A percentile compares a stretch with the other conserved stretches of the same genome.
Evolutionary conservation across 495 filamentous ascomycete genomes (phyloP).

Genomic region (Aspergillus panamensis): DNA sequence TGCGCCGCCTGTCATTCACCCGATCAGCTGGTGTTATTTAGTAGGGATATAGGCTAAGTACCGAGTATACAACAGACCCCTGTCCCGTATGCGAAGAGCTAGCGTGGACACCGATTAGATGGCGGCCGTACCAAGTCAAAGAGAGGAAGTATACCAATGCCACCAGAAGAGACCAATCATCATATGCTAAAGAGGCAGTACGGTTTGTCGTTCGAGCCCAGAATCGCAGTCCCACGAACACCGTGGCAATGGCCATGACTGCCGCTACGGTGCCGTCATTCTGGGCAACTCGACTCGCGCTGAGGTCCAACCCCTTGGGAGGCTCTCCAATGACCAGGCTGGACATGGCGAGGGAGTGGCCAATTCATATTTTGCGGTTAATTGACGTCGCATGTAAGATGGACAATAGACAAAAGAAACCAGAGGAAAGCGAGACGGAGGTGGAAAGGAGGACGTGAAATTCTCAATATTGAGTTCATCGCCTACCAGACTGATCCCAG

Average conservation of each 20-base stretch:
- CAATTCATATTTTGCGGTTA: too few species aligned
- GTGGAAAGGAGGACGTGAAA: too few species aligned
- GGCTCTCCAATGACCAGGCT: slow-evolving; percentile 13
- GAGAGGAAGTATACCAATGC: slow-evolving; percentile 9
- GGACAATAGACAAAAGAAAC: too few species aligned
- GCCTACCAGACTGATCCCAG: too few species aligned
- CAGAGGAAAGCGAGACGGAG: too few species aligned
- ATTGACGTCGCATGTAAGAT: too few species aligned
- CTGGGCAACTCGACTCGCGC: slow-evolving; percentile 1
- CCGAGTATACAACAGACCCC: slow-evolving; percentile 16
- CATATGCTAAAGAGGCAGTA: slow-evolving; percentile 4
- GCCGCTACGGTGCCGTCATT: slow-evolving; percentile 15
- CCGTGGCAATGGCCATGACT: slow-evolving; percentile 17
- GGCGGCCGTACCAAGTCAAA: background rate
- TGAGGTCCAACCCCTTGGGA: slow-evolving; percentile 11
- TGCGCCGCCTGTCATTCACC: slow-evolving; percentile 1
- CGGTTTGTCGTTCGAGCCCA: slow-evolving; percentile 12
- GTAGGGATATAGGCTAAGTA: too few species aligned
- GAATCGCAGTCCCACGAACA: slow-evolving; percentile 15
- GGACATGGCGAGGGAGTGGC: slow-evolving; percentile 4
- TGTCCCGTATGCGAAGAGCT: slow-evolving; percentile 16
- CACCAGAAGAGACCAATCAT: slow-evolving; percentile 16
- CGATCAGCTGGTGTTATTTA: background rate
- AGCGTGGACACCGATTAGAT: background rate
- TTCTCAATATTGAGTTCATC: too few species aligned